Evolutionary conservation across 352 stramenopile species (phyloP).

Genomic region (Saprolegnia parasitica): DNA sequence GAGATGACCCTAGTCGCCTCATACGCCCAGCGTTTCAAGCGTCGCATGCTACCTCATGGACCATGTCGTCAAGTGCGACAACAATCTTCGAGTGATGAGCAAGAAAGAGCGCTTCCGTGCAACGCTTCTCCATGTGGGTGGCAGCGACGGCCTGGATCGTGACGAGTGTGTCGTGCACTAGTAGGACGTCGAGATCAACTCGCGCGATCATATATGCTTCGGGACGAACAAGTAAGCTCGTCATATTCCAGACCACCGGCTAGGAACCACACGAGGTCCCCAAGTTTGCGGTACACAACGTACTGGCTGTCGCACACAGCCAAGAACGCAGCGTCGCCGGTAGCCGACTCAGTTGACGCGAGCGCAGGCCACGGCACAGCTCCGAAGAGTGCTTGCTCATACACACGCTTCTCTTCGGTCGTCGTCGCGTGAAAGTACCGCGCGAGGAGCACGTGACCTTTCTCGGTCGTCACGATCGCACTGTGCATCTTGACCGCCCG

Average conservation of each 20-base stretch:
- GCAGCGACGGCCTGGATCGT: constrained; percentile 45
- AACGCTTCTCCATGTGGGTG: constrained; percentile 65
- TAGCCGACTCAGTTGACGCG: constrained; percentile 33
- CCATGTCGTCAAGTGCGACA: constrained; percentile 60
- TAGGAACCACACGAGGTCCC: constrained; percentile 57
- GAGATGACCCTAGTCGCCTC: constrained; percentile 17
- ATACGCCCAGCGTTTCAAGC: constrained; percentile 2
- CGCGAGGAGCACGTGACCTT: constrained; percentile 58
- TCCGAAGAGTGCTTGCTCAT: constrained; percentile 49
- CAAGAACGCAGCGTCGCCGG: constrained; percentile 37
- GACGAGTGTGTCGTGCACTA: constrained; percentile 57
- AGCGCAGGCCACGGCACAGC: constrained; percentile 32
- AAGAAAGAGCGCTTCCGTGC: constrained; percentile 50
- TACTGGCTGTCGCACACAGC: constrained; percentile 53
- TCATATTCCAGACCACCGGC: constrained; percentile 62
- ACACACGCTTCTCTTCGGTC: constrained; percentile 42
- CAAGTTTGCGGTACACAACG: constrained; percentile 52
- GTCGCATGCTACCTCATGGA: constrained; percentile 45
- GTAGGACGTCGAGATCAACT: neutral
- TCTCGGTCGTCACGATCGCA: constrained; percentile 57
- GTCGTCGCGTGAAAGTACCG: constrained; percentile 55
- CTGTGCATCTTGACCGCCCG: constrained; percentile 53
- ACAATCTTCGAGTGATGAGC: constrained; percentile 63
- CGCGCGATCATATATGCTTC: no score
- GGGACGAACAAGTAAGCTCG: constrained; percentile 57